Base-by-base conservation (phyloP, 305 asterid species). In the Solanum chacoense region DNA sequence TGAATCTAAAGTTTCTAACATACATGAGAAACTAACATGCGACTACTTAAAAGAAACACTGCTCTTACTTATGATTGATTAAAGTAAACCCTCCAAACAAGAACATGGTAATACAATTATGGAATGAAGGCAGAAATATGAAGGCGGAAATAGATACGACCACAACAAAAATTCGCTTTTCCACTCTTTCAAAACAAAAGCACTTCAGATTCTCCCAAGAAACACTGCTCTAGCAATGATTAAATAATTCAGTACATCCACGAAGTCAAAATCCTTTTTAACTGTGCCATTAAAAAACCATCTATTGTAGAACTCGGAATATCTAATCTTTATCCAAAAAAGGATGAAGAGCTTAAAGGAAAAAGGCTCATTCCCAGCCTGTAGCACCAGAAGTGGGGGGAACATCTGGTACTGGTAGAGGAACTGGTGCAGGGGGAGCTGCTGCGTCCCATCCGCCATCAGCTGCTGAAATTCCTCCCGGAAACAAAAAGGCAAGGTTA, bases 361-460 rank as follows among this genome's bases (percentile, higher is more conserved):
- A 31, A 50, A 65, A 20, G 73, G 87, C 2, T 86, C 71, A 91
- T 55, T 90, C 92, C 93, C 93, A 91, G 38, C 84, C 92, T 31
- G 85, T 32, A 76, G 73, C 89, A 22, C 14, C 87, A 14, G 90
- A 69, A 18, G 79, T 29, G 35, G 90, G 88, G 74, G 45, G 14
- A 3, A 8, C 72, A 55, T 55, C 87, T 31, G 74, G 31, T 22
- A 55, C 74, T 20, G 74, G 31, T 32, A 32, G 31, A 7, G 87
- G 74, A 76, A 77, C 91, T 22, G 90, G 87, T 72, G 77, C 32
- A 1, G 93, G 91, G 12, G 87, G 79, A 37, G 90, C 88, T 73
- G 90, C 91, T 7, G 91, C 24, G 2, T 91, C 93, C 92, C 93
- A 91, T 83, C 92, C 93, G 2, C 76, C 90, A 50, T 73, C 92